Evolutionary conservation across 495 filamentous ascomycete species (phyloP).

Genomic region (Xylaria palmicola): DNA sequence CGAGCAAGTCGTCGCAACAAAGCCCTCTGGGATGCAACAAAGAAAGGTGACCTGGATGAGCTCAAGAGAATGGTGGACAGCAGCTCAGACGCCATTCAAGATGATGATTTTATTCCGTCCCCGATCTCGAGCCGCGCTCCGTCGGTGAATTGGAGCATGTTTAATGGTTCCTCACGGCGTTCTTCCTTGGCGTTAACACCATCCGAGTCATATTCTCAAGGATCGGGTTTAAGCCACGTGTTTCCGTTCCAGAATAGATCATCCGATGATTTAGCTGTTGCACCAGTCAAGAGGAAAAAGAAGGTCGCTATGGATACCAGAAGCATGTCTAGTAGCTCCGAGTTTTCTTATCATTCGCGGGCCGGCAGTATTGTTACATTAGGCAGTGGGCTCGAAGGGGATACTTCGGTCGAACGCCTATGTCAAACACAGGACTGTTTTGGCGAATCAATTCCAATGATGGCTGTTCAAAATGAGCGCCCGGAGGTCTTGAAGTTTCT

Average conservation of each 20-base stretch:
- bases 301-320: conserved; percentile 83
- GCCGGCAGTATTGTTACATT: conserved; percentile 74
- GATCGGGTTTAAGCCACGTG: conserved; percentile 75
- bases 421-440: conserved; percentile 75
- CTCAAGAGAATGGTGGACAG: conserved; percentile 80
- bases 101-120: conserved; percentile 36
- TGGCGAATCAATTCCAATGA: conserved; percentile 91
- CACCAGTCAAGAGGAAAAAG: conserved; percentile 60
- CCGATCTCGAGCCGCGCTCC: conserved; percentile 40
- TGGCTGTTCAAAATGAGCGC: conserved; percentile 82
- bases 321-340: conserved; percentile 84
- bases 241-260: conserved; percentile 77
- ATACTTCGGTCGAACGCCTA: conserved; percentile 78
- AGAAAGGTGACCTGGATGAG: conserved; percentile 67
- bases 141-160: conserved; percentile 40
- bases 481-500: conserved; percentile 72
- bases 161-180: conserved; percentile 45
- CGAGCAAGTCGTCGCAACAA: conserved; percentile 83
- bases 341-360: conserved; percentile 71
- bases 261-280: conserved; percentile 32
- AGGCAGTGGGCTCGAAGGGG: conserved; percentile 73
- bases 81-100: conserved; percentile 36
- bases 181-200: conserved; percentile 45
- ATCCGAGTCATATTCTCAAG: conserved; percentile 48
- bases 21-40: conserved; percentile 83